phyloP scores from a whole-genome alignment of 805 yeast species.

The Spencermartinsiella europaea region DNA sequence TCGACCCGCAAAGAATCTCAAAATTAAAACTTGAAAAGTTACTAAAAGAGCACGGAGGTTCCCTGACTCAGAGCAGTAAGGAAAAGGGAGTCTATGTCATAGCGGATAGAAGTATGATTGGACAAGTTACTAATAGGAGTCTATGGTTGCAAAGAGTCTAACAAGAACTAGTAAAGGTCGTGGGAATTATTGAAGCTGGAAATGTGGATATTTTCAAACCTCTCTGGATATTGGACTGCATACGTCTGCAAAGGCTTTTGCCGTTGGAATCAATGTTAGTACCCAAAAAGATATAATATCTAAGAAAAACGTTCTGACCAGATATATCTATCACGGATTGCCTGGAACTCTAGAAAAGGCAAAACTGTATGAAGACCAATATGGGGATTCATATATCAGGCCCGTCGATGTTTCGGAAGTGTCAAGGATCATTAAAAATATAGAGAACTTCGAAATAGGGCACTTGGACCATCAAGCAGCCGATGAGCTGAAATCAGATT shows the following conservation, averaged over 20 bases:
- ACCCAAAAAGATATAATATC: too few species aligned
- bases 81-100: conserved; percentile 12
- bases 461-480: conserved; percentile 15
- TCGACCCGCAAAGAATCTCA: conserved; percentile 19
- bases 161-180: conserved; percentile 35
- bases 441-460: conserved; percentile 4
- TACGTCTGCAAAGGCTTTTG: conserved; percentile 38
- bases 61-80: conserved; percentile 19
- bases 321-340: conserved; percentile 46
- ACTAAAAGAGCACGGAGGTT: conserved; percentile 29
- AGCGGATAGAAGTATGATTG: conserved; percentile 21
- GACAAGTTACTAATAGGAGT: conserved; percentile 13
- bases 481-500: neutral
- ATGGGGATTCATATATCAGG: conserved; percentile 56
- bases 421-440: conserved; percentile 15
- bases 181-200: conserved; percentile 39
- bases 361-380: conserved; percentile 44
- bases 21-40: conserved; percentile 20
- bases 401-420: conserved; percentile 28
- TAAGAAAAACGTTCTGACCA: too few species aligned
- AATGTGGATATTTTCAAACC: conserved; percentile 57
- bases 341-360: conserved; percentile 21
- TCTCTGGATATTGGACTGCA: conserved; percentile 68
- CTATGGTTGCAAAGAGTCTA: conserved; percentile 18
- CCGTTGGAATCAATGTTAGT: conserved; percentile 49